phyloP scores from a whole-genome alignment of 148 eudicot genomes.

The Amaranthus cruentus region DNA sequence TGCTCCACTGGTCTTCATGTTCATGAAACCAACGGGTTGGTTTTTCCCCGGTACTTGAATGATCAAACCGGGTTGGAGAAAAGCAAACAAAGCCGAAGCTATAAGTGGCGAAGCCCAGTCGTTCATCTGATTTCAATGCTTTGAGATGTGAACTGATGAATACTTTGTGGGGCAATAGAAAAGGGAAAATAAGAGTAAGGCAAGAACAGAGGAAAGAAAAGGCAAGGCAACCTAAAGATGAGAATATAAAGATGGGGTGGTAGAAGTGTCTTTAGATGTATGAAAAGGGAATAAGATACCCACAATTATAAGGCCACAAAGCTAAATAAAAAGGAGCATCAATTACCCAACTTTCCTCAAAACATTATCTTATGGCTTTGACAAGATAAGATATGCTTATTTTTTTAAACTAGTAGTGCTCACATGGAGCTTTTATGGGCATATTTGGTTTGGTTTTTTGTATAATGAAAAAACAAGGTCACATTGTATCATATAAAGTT shows the following conservation, averaged over 20 bases:
- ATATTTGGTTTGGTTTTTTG: not conserved
- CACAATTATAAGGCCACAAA: conserved; percentile 7
- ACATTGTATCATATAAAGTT: no score
- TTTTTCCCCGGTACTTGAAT: conserved; percentile 72
- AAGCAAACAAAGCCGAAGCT: conserved; percentile 69
- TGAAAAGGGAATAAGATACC: conserved; percentile 27
- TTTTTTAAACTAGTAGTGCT: not conserved
- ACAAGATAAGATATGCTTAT: conserved; percentile 8
- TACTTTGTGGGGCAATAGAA: not conserved
- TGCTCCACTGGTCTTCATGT: conserved; percentile 66
- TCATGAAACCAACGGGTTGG: conserved; percentile 54
- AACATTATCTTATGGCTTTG: conserved; percentile 20
- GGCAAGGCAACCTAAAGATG: conserved; percentile 6
- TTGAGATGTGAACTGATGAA: not conserved
- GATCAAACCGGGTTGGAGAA: conserved; percentile 64
- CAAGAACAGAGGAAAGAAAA: not conserved
- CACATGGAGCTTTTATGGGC: conserved; percentile 17
- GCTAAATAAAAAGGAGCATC: conserved; percentile 17
- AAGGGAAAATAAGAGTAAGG: not conserved
- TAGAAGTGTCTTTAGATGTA: conserved; percentile 16
- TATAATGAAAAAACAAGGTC: no score
- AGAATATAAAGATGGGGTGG: conserved; percentile 9
- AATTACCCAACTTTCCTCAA: conserved; percentile 21
- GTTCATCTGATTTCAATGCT: conserved; percentile 32
- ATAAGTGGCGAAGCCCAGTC: conserved; percentile 76